These are phyloP conservation scores for Proteromonas lacertae DNA, from an alignment of 352 stramenopile genomes.

Conservation along the genomic window DNA sequence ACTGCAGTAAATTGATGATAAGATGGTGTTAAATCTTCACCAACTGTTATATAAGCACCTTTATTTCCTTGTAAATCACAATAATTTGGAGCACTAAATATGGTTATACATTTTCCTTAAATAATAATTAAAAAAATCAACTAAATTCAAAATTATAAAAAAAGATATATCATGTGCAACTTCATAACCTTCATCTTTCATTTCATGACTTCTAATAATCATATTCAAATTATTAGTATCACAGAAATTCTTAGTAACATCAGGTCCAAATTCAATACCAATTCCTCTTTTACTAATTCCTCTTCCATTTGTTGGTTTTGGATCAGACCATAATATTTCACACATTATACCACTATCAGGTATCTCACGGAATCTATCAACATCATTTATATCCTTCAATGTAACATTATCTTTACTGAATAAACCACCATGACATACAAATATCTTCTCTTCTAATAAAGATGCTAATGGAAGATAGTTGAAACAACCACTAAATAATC, in stretches of 20 bases:
- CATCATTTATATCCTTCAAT: conserved; percentile 58
- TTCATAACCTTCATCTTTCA: conserved; percentile 94
- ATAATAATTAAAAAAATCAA: neutral
- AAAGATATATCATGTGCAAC: conserved; percentile 97
- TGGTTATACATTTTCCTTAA: conserved; percentile 80
- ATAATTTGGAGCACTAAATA: conserved; percentile 97
- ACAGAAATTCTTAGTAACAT: conserved; percentile 82
- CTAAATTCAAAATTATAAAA: no score
- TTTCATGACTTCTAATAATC: conserved; percentile 87
- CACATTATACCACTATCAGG: conserved; percentile 55
- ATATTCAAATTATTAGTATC: conserved; percentile 72
- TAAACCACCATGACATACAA: conserved; percentile 88
- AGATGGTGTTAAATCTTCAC: conserved; percentile 67
- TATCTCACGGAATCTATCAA: conserved; percentile 66
- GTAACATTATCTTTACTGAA: conserved; percentile 43
- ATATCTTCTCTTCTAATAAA: conserved; percentile 46
- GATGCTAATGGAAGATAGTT: conserved; percentile 68
- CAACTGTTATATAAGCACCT: no score
- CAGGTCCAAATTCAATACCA: conserved; percentile 77
- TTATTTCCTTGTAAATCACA: conserved; percentile 97
- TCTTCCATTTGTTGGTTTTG: conserved; percentile 71
- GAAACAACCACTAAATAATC: conserved; percentile 95
- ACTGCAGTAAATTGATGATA: conserved; percentile 78
- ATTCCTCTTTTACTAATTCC: conserved; percentile 73
- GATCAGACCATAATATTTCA: conserved; percentile 52